phyloP scores from a whole-genome alignment of 1,139 yeast species.

The Geotrichum australiense region DNA sequence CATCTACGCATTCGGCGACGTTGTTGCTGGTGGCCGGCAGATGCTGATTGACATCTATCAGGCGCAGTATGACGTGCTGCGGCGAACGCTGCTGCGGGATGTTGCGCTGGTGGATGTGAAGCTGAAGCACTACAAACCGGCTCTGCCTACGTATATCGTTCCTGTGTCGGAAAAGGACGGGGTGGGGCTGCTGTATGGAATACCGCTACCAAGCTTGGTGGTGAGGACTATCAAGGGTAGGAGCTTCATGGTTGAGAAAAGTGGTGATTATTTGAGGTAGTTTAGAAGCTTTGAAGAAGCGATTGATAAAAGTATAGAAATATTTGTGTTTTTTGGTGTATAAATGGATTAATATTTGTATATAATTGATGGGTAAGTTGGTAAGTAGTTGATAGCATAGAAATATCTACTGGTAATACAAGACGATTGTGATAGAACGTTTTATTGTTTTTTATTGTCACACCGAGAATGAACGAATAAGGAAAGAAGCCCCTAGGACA shows the following conservation, averaged over 20 bases:
- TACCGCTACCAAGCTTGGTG: constrained; percentile 14
- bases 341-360: too few species aligned
- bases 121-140: constrained; percentile 9
- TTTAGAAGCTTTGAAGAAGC: too few species aligned
- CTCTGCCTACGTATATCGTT: constrained; percentile 11
- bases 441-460: too few species aligned
- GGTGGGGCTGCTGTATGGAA: constrained; percentile 13
- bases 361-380: too few species aligned
- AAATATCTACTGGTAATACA: too few species aligned
- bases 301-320: too few species aligned
- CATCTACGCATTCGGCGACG: constrained; percentile 16
- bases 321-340: too few species aligned
- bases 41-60: constrained; percentile 9
- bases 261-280: constrained; percentile 7
- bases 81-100: constrained; percentile 12
- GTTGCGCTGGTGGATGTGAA: not conserved
- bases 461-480: too few species aligned
- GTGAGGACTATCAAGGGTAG: constrained; percentile 13
- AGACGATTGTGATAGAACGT: too few species aligned
- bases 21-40: constrained; percentile 10
- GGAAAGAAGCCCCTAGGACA: too few species aligned
- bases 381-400: too few species aligned
- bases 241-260: constrained; percentile 9
- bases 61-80: constrained; percentile 5
- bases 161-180: constrained; percentile 17